Base-by-base conservation (phyloP, 108 stramenopile genomes). In the Mediolabrus comicus region DNA sequence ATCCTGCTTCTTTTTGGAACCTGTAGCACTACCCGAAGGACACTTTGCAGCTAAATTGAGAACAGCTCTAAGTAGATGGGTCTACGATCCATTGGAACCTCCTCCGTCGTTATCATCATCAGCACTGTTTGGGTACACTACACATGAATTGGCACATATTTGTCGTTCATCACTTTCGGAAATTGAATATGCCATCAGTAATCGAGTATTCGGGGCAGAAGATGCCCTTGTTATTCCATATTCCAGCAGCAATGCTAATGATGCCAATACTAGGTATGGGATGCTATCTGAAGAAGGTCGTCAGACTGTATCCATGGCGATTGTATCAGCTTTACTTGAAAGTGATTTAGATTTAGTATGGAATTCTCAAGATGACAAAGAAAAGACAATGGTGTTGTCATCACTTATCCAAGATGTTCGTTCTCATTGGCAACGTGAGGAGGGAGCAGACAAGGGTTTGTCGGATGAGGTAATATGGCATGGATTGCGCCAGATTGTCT, bases 241-340 rank as follows among this genome's bases (percentile, higher is more conserved):
- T 36, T 26, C 17, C 4, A 52, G 36, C 22, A n/a, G n/a, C n/a
- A 13, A 39, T n/a, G 41, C 16, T 39, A 10, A 2, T 10, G 55
- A 34, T 28, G 25, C 22, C 9, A 12, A 16, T 22, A 28, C 22
- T 35, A 55, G 77, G 41, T 78, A 78, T 35, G 77, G 69, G 9
- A 71, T 71, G 33, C 58, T 78, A 0, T 78, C 77, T 0, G 77
- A 78, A 25, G 77, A 78, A 55, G 77, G 69, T 49, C 57, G 69
- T 1, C 77, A 71, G 33, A 71, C 77, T 14, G 77, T 78, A 28
- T 60, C 77, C 25, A 62, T 66, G 77, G 77, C 69, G 2, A 78
- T 78, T 46, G 60, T 71, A 19, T 60, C 77, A 3, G 59, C 77
- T n/a, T 35, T 78, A 56, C 51, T 78, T 7, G 77, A 78, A 58